Conservation (phyloP, 1,284 basidiomycete genomes). For the Cerrena zonata region DNA sequence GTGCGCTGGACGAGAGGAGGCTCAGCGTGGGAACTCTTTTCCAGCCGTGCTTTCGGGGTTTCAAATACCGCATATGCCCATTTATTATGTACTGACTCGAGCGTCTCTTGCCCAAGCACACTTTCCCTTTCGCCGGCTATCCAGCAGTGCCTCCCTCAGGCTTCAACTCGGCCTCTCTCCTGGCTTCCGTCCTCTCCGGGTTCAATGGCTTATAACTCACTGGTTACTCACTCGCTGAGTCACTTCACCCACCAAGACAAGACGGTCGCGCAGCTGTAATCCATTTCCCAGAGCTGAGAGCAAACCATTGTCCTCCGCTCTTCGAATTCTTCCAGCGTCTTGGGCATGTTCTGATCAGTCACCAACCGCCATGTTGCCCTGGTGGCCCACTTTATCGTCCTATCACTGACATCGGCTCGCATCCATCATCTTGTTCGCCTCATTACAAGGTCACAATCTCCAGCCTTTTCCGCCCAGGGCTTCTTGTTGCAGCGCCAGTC, state of each 20-base stretch:
- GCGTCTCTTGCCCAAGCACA: not conserved
- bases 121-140: too few species aligned
- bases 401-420: not conserved
- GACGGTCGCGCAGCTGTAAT: too few species aligned
- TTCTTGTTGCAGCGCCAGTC: not conserved
- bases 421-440: not conserved
- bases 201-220: too few species aligned
- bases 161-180: not conserved
- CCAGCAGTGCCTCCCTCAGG: too few species aligned
- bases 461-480: not conserved
- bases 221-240: too few species aligned
- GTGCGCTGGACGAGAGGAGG: constrained; percentile 29
- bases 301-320: not conserved
- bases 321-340: not conserved
- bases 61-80: constrained; percentile 2
- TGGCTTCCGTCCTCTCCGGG: not conserved
- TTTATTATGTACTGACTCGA: not conserved
- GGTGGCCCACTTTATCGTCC: not conserved
- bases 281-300: too few species aligned
- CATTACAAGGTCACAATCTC: not conserved
- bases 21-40: constrained; percentile 22
- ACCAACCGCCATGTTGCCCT: not conserved
- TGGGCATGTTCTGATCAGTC: not conserved
- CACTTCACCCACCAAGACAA: too few species aligned
- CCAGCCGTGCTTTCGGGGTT: constrained; percentile 5